Evolutionary conservation across 2,329 filamentous ascomycete genomes (phyloP).

Genomic region (Pestalotiopsis sp.): DNA sequence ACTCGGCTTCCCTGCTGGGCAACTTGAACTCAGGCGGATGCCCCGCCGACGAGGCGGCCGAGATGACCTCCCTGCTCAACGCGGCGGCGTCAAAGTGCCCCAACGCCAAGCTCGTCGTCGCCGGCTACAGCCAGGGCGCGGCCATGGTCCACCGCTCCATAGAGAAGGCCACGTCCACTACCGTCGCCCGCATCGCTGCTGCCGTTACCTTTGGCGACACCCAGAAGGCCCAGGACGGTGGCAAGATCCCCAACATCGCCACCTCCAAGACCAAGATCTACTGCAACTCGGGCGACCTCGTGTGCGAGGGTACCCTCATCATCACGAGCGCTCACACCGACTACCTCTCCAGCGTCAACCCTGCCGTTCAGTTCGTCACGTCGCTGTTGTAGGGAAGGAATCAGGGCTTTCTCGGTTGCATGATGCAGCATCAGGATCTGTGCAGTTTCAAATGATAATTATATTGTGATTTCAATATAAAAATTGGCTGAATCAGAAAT

Average conservation of each 20-base stretch:
- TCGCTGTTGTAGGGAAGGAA: not conserved
- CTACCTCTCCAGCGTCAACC: constrained; percentile 28
- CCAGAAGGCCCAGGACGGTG: constrained; percentile 30
- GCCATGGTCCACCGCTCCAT: constrained; percentile 36
- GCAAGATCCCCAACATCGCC: constrained; percentile 32
- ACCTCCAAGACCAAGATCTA: constrained; percentile 38
- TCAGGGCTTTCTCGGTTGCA: not conserved
- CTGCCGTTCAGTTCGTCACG: constrained; percentile 19
- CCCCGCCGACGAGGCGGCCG: constrained; percentile 25
- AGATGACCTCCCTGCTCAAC: constrained; percentile 31
- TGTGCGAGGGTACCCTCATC: constrained; percentile 47
- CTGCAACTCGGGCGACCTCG: constrained; percentile 51
- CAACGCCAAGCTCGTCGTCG: constrained; percentile 34
- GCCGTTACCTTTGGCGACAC: constrained; percentile 35
- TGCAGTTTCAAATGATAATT: too few species aligned
- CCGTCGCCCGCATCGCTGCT: constrained; percentile 29
- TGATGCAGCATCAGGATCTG: not conserved
- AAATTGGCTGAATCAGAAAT: too few species aligned
- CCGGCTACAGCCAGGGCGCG: constrained; percentile 33
- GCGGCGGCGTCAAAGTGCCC: constrained; percentile 34
- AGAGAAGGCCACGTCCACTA: constrained; percentile 31
- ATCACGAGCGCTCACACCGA: constrained; percentile 39
- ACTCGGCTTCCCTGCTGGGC: constrained; percentile 29
- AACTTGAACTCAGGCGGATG: constrained; percentile 33
- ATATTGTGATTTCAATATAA: too few species aligned